A percentile compares a stretch with the other conserved stretches of the same genome.
Evolutionary conservation across 1,284 basidiomycete species (phyloP).

Genomic region (Ceratobasidium sp.): DNA sequence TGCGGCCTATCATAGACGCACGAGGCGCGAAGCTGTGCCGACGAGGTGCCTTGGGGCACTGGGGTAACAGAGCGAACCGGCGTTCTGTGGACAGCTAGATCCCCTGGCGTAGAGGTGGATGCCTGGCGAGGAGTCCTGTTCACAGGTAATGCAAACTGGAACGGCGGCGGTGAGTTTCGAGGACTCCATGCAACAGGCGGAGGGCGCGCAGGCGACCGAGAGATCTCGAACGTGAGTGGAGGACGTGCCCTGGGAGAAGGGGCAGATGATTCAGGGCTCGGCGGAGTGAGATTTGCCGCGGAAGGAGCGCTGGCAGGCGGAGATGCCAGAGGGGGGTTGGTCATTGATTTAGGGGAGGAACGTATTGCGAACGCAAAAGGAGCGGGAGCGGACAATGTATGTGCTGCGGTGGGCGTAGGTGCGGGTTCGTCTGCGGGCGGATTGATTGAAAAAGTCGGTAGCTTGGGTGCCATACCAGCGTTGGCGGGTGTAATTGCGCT

Average conservation of each 20-base stretch:
- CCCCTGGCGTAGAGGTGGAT: background rate
- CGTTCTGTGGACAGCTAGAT: background rate
- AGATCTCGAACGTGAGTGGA: slow-evolving; percentile 29
- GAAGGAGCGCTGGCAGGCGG: background rate
- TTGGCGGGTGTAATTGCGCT: background rate
- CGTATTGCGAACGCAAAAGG: slow-evolving; percentile 19
- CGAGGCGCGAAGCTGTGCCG: slow-evolving; percentile 34
- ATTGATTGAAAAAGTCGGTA: slow-evolving; percentile 30
- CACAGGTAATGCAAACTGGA: slow-evolving; percentile 16
- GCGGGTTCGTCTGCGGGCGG: slow-evolving; percentile 10
- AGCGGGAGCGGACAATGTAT: slow-evolving; percentile 10
- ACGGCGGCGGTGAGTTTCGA: slow-evolving; percentile 23
- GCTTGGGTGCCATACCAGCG: background rate
- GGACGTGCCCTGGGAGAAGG: background rate
- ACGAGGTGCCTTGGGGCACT: slow-evolving; percentile 28
- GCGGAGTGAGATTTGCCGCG: background rate
- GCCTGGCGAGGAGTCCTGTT: slow-evolving; percentile 19
- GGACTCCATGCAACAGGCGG: slow-evolving; percentile 28
- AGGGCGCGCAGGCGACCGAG: slow-evolving; percentile 17
- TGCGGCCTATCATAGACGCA: slow-evolving; percentile 18
- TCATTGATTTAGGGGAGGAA: slow-evolving; percentile 6
- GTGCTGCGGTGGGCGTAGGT: background rate
- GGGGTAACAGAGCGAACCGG: slow-evolving; percentile 27
- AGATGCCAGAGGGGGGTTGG: background rate
- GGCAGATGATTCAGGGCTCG: background rate